Conservation (phyloP, 2,329 filamentous ascomycete genomes). For the Nigrospora sphaerica region DNA sequence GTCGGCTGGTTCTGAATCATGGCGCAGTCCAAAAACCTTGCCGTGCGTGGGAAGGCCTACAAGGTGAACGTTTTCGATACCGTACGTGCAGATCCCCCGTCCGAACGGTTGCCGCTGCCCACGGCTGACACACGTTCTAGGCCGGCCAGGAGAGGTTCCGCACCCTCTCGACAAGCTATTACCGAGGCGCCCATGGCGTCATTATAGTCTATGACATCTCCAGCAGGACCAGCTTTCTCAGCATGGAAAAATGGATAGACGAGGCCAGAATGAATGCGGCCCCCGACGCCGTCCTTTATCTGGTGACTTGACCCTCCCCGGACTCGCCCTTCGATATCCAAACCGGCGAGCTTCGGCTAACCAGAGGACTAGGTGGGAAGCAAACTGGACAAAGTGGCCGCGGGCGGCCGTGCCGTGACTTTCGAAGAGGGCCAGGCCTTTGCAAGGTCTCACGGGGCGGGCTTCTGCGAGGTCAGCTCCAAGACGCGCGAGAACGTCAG, state of each 20-base stretch:
- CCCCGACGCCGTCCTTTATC: constrained; percentile 38
- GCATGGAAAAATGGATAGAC: constrained; percentile 47
- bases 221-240: constrained; percentile 39
- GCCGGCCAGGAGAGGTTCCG: constrained; percentile 42
- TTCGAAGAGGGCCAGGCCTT: constrained; percentile 39
- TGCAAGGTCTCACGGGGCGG: constrained; percentile 35
- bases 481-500: constrained; percentile 45
- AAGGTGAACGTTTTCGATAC: constrained; percentile 47
- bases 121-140: constrained; percentile 11
- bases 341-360: constrained; percentile 2
- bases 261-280: constrained; percentile 44
- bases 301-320: constrained; percentile 25
- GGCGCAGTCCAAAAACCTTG: constrained; percentile 43
- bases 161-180: constrained; percentile 42
- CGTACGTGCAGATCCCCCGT: constrained; percentile 18
- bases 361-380: constrained; percentile 31
- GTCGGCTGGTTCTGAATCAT: not conserved
- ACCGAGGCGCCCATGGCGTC: constrained; percentile 42
- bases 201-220: constrained; percentile 43
- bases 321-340: not conserved
- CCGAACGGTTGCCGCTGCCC: not conserved
- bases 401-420: constrained; percentile 33
- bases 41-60: constrained; percentile 43
- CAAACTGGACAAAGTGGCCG: constrained; percentile 40
- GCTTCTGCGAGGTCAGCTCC: constrained; percentile 47